These are phyloP conservation scores for Pseudonectria foliicola DNA, from an alignment of 2,329 filamentous ascomycete species.

Conservation along the genomic window DNA sequence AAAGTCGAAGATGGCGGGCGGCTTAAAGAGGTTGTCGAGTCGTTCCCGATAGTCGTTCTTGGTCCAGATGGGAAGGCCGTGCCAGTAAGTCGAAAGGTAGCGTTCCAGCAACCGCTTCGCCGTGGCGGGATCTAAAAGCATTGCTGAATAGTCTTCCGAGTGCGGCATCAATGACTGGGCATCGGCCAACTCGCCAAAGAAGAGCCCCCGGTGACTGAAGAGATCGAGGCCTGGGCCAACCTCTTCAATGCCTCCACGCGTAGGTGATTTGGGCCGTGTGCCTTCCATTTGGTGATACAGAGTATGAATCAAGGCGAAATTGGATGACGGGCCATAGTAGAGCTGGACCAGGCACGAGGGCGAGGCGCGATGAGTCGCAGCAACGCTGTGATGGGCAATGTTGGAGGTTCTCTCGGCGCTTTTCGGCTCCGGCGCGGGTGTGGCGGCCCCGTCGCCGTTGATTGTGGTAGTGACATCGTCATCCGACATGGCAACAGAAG, in stretches of 20 bases:
- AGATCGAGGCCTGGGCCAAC: conserved; percentile 25
- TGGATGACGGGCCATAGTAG: conserved; percentile 40
- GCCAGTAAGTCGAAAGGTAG: conserved; percentile 34
- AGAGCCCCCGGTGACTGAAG: conserved; percentile 23
- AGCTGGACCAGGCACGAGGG: conserved; percentile 37
- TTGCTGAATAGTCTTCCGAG: conserved; percentile 19
- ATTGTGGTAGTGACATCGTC: conserved; percentile 14
- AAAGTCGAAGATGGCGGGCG: conserved; percentile 21
- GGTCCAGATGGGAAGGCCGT: conserved; percentile 28
- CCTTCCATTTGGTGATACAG: conserved; percentile 27
- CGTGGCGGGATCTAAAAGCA: conserved; percentile 32
- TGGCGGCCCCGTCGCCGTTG: conserved; percentile 7
- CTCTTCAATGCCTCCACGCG: conserved; percentile 23
- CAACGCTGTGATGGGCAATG: conserved; percentile 28
- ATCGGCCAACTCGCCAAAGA: conserved; percentile 31
- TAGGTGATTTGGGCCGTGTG: conserved; percentile 14
- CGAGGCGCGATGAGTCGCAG: conserved; percentile 37
- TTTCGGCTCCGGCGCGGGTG: conserved; percentile 5
- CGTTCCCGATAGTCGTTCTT: conserved; percentile 28
- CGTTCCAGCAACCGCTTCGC: conserved; percentile 32
- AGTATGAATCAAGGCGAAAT: conserved; percentile 34
- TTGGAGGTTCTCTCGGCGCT: conserved; percentile 24
- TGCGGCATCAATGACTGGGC: conserved; percentile 20
- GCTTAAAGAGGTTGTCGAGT: conserved; percentile 28
- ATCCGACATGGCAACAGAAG: conserved; percentile 15